Evolutionary conservation across 2,329 filamentous ascomycete species (phyloP).

Genomic region (Colletotrichum limetticola): DNA sequence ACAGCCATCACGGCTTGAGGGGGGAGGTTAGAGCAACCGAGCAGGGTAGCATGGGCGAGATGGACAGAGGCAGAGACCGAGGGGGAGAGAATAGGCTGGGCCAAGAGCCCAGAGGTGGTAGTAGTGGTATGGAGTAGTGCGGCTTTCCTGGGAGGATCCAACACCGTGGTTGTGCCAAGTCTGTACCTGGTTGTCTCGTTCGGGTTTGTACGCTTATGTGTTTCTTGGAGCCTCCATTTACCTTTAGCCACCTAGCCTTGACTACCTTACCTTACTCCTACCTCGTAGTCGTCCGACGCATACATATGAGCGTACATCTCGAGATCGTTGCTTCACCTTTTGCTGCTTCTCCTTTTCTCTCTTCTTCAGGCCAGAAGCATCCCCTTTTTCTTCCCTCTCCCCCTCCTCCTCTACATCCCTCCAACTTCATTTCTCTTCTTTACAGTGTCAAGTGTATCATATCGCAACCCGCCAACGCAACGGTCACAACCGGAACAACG

Average conservation of each 20-base stretch:
- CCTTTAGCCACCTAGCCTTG: neutral
- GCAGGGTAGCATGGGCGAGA: neutral
- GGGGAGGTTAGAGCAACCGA: too few relatives aligned
- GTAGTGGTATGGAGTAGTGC: neutral
- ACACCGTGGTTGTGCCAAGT: neutral
- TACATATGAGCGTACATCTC: constrained; percentile 22
- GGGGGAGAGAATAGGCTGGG: neutral
- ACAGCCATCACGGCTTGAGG: neutral
- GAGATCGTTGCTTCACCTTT: neutral
- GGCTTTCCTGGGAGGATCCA: neutral
- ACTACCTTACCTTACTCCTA: neutral
- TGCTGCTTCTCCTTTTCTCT: neutral
- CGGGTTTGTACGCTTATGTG: neutral
- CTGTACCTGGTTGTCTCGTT: neutral
- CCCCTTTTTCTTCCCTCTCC: constrained; percentile 3
- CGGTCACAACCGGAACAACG: neutral
- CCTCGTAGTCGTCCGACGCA: neutral
- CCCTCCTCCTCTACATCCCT: neutral
- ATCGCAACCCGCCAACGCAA: neutral
- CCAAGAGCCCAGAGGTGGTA: neutral
- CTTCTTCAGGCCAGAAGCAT: constrained; percentile 13
- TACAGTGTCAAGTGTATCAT: neutral
- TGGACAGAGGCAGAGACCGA: neutral
- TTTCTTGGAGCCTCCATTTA: neutral
- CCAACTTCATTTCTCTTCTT: neutral